Evolutionary conservation across 2,329 filamentous ascomycete species (phyloP).

Genomic region (Arthrinium phaeospermum): DNA sequence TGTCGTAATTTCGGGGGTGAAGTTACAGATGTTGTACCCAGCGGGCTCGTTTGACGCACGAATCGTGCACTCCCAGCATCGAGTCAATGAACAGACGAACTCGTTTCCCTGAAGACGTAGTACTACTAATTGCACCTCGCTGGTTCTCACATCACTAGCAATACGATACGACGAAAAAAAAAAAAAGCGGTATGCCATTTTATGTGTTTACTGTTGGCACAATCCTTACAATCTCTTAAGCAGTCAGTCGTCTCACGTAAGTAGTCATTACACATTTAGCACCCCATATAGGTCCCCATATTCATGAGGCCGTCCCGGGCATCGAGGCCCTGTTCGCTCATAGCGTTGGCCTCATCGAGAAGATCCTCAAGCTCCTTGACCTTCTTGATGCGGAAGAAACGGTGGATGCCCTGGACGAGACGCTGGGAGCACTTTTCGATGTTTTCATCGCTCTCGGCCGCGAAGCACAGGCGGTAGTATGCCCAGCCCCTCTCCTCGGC

Average conservation of each 20-base stretch:
- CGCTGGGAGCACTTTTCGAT: conserved; percentile 66
- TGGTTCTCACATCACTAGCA: background rate
- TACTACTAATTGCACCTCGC: background rate
- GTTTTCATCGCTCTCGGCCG: conserved; percentile 76
- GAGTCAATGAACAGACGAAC: background rate
- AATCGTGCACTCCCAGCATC: background rate
- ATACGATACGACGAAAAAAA: background rate
- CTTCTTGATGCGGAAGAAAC: conserved; percentile 79
- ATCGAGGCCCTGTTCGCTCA: conserved; percentile 26
- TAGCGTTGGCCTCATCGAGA: conserved; percentile 42
- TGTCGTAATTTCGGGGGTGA: too few species aligned
- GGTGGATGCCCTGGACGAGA: conserved; percentile 71
- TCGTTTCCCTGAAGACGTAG: background rate
- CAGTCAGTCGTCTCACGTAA: background rate
- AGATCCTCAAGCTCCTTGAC: conserved; percentile 69
- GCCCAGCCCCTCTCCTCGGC: conserved; percentile 65
- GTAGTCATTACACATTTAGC: conserved; percentile 27
- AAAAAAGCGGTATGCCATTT: background rate
- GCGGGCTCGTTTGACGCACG: background rate
- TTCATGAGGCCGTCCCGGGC: conserved; percentile 32
- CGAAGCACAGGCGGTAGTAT: conserved; percentile 83
- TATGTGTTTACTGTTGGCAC: background rate
- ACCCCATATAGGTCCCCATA: conserved; percentile 34
- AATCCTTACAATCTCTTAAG: background rate
- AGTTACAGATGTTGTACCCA: background rate